Conservation (phyloP, 2,329 filamentous ascomycete species). For the Rhynchosporium graminicola region DNA sequence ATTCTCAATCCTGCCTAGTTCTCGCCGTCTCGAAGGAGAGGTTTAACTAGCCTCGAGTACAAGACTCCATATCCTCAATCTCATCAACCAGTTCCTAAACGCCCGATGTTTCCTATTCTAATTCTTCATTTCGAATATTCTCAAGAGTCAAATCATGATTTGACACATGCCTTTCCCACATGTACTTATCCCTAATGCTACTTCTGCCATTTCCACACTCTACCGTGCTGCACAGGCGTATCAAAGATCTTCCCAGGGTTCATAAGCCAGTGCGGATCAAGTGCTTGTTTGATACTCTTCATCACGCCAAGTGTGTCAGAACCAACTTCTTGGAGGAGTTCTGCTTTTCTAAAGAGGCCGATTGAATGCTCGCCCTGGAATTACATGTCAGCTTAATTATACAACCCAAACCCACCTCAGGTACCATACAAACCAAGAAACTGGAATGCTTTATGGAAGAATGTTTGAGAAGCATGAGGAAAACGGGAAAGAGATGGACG, state of each 20-base stretch:
- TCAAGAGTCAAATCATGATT: too few species aligned
- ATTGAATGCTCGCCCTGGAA: slow-evolving; percentile 73
- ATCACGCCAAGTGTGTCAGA: slow-evolving; percentile 78
- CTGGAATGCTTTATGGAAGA: neutral
- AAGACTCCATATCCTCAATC: too few species aligned
- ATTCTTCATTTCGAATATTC: too few species aligned
- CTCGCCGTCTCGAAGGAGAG: too few species aligned
- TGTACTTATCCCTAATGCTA: neutral
- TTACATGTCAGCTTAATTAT: neutral
- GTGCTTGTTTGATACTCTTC: slow-evolving; percentile 73
- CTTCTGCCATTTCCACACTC: slow-evolving; percentile 10
- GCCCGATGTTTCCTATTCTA: too few species aligned
- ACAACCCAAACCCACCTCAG: too few species aligned
- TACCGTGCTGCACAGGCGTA: neutral
- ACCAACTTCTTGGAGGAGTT: slow-evolving; percentile 75
- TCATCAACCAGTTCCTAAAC: too few species aligned
- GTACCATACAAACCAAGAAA: neutral
- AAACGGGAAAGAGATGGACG: neutral
- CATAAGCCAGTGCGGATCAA: slow-evolving; percentile 84
- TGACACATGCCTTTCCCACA: too few species aligned
- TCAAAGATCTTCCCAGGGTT: slow-evolving; percentile 57
- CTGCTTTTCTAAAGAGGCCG: slow-evolving; percentile 81
- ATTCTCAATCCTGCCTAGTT: too few species aligned
- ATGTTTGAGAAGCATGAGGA: neutral
- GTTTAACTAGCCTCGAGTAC: too few species aligned